Evolutionary conservation across 257 asterid genomes (phyloP), one percentile per base, ranked within the genome.

Genomic region (Cinchona pubescens): DNA sequence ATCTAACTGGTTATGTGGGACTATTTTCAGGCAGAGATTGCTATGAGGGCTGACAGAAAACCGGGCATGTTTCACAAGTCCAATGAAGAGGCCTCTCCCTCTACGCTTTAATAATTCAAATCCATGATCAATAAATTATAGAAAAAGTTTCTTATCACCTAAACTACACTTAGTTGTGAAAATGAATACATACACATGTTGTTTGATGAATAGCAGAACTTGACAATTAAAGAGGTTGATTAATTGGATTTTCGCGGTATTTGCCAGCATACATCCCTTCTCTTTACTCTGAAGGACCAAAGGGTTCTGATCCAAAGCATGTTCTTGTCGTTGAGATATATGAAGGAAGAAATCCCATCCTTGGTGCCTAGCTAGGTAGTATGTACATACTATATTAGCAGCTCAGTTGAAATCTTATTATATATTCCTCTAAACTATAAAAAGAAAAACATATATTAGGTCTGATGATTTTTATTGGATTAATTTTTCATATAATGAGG

Each of bases 221-320:
- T 25, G 12, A 32, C 27, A 16, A 25, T 68, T 73, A 23, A 16
- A 30, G 37, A 69, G 15, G 43, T 25, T 11, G 30, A 60, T 66
- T 61, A 15, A 69, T 37, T 29, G 72, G 35, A 34, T 32, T 72
- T 13, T 95, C 99, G 10, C 83, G 98, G 64, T 95, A 95, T 83
- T 76, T 95, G 81, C 98, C 96, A 27, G 97, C 98, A 16, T 95
- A 95, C 94, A 88, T 95, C 70, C 96, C 99, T 51, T 91, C 98
- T 1, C 94, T 95, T 12, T 95, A 92, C 79, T 78, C 86, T 21
- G 97, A 92, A 90, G 99, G 99, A 45, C 99, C 98, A n/a, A 88
- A 75, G 58, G 97, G 99, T 38, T 87, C 98, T 15, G 92, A 87
- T 69, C 94, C 93, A 0, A 75, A 90, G 29, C 97, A 88, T 79